These are phyloP conservation scores for Arthrobotrys sinensis DNA, from an alignment of 2,329 filamentous ascomycete genomes.

Conservation along the genomic window DNA sequence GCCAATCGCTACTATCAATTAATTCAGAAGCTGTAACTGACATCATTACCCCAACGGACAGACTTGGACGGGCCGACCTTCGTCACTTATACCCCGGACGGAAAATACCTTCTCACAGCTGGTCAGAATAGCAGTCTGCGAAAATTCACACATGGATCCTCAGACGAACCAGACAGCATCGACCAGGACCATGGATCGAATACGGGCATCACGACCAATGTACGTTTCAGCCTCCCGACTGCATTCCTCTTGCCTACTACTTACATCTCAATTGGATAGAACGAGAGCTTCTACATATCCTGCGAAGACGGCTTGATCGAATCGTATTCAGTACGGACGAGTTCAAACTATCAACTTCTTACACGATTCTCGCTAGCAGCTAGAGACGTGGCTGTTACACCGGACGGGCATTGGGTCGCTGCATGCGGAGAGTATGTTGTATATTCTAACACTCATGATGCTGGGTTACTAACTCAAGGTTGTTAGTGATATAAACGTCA, in stretches of 20 bases:
- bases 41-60: neutral
- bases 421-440: slow-evolving; percentile 88
- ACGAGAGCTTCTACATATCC: slow-evolving; percentile 88
- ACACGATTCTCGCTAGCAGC: slow-evolving; percentile 87
- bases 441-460: neutral
- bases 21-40: neutral
- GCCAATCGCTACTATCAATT: neutral
- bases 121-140: slow-evolving; percentile 95
- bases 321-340: slow-evolving; percentile 84
- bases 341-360: slow-evolving; percentile 84
- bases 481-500: slow-evolving; percentile 83
- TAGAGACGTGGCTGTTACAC: slow-evolving; percentile 85
- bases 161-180: slow-evolving; percentile 92
- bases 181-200: slow-evolving; percentile 93
- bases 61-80: slow-evolving; percentile 90
- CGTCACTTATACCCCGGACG: slow-evolving; percentile 90
- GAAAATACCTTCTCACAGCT: slow-evolving; percentile 87
- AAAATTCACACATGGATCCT: slow-evolving; percentile 89
- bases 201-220: slow-evolving; percentile 80
- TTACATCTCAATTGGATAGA: slow-evolving; percentile 68
- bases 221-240: slow-evolving; percentile 65
- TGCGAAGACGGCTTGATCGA: slow-evolving; percentile 97
- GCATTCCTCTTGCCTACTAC: neutral
- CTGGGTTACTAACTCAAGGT: slow-evolving; percentile 5
- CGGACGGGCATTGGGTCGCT: slow-evolving; percentile 87